Evolutionary conservation across 106 monocot genomes (phyloP).

Genomic region (Dendrobium nobile): DNA sequence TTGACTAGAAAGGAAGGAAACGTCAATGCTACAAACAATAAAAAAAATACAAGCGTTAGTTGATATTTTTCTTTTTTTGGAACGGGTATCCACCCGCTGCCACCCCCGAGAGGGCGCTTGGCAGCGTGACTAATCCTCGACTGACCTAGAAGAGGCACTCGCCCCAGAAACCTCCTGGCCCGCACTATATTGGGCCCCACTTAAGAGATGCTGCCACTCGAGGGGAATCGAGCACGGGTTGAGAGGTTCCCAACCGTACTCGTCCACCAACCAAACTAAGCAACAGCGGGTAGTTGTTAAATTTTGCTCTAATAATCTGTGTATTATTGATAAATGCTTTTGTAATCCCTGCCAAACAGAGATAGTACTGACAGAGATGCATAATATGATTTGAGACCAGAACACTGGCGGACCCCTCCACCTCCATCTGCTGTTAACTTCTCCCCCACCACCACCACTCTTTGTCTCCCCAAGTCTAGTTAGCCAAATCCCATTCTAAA

Average conservation of each 20-base stretch:
- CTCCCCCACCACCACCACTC: conserved; percentile 4
- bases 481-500: not conserved
- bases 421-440: not conserved
- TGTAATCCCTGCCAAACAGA: not conserved
- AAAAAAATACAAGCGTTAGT: not conserved
- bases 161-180: too few species aligned
- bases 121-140: too few species aligned
- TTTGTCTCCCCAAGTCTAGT: conserved; percentile 1
- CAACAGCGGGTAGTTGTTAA: not conserved
- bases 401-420: not conserved
- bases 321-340: too few species aligned
- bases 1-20: not conserved
- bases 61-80: too few species aligned
- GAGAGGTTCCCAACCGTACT: too few species aligned
- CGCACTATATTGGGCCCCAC: too few species aligned
- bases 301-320: not conserved
- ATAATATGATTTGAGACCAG: not conserved
- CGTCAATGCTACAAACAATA: not conserved
- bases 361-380: not conserved
- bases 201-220: too few species aligned
- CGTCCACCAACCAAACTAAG: too few species aligned
- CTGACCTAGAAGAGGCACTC: too few species aligned
- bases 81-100: too few species aligned
- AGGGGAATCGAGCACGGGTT: too few species aligned
- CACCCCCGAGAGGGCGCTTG: too few species aligned